Base-by-base conservation (phyloP, 2,329 filamentous ascomycete species). In the Botrytis fragariae region DNA sequence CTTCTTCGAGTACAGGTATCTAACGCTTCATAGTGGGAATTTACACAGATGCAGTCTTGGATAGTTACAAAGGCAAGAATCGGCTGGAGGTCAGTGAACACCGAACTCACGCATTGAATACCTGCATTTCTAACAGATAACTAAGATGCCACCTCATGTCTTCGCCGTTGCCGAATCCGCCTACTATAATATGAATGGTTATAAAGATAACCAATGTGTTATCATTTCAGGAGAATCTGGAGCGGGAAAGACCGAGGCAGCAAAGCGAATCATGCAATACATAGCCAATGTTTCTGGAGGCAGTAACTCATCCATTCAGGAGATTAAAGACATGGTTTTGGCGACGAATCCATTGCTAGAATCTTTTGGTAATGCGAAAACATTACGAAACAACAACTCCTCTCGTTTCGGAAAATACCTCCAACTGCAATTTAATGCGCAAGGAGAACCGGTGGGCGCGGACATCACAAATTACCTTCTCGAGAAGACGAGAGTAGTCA, bases 121-220 rank as follows among this genome's bases (percentile, higher is more conserved):
- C 18, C 20, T 35, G 37, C 67, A 59, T 48, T 57, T 54, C 67
- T 67, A 60, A 69, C 76, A 79, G 37, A 77, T 37, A 60, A 32
- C 37, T 72, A 79, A 79, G 85, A 90, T 94, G 85, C 93, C 94
- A 42, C 96, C 96, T 14, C 96, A 99, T 83, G 96, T 99, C 78
- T 99, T 98, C 82, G 95, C 94, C 75, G 96, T 99, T 80, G 96
- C 96, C 81, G 96, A 99, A 84, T 92, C 95, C 12, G 84, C 95
- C 72, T 99, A 99, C 86, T 98, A 98, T 86, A 98, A 99, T 86
- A 98, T 99, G 96, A 98, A 98, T 83, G 95, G 95, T 64, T 99
- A 99, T 87, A 94, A 94, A 81, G 96, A 98, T 79, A 98, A 98
- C 85, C 96, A 99, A 83, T 98, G 96, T 85, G 95, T 99, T 78